Conservation (phyloP, 768 basidiomycete genomes). For the Paxillus involutus region DNA sequence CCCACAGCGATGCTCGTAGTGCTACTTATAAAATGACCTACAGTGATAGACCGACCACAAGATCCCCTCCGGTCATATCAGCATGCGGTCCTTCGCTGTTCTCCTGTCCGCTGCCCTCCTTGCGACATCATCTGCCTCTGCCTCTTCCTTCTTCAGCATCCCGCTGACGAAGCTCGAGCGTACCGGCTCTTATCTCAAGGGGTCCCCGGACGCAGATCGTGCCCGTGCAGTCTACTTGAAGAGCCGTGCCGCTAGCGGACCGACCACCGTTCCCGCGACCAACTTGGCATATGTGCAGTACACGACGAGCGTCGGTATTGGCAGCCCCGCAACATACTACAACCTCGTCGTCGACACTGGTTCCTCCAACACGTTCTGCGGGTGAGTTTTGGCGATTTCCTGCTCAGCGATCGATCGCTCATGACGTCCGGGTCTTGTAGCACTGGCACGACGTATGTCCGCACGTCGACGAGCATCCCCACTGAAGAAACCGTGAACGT, state of each 20-base stretch:
- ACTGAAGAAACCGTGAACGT: slow-evolving; percentile 21
- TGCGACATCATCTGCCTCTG: slow-evolving; percentile 1
- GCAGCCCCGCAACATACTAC: slow-evolving; percentile 26
- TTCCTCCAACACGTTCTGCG: slow-evolving; percentile 32
- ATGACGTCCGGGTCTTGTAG: slow-evolving; percentile 5
- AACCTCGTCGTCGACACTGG: slow-evolving; percentile 33
- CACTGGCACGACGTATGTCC: slow-evolving; percentile 17
- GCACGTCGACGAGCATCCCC: slow-evolving; percentile 21
- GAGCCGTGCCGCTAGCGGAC: not conserved
- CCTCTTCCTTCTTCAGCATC: slow-evolving; percentile 3
- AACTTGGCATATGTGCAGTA: slow-evolving; percentile 17
- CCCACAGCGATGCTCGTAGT: not conserved
- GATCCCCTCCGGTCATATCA: not conserved
- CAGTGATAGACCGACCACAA: not conserved
- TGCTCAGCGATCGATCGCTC: not conserved
- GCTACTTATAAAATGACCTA: slow-evolving; percentile 3
- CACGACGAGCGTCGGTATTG: slow-evolving; percentile 24
- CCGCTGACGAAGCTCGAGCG: slow-evolving; percentile 14
- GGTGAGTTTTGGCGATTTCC: slow-evolving; percentile 4
- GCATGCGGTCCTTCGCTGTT: slow-evolving; percentile 13
- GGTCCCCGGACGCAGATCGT: slow-evolving; percentile 17
- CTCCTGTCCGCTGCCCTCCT: slow-evolving; percentile 6
- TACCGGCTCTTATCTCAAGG: slow-evolving; percentile 14
- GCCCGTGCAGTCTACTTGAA: slow-evolving; percentile 13
- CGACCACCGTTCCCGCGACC: slow-evolving; percentile 14